phyloP scores from a whole-genome alignment of 2,329 filamentous ascomycete species.

The Phyllosticta citribraziliensis region DNA sequence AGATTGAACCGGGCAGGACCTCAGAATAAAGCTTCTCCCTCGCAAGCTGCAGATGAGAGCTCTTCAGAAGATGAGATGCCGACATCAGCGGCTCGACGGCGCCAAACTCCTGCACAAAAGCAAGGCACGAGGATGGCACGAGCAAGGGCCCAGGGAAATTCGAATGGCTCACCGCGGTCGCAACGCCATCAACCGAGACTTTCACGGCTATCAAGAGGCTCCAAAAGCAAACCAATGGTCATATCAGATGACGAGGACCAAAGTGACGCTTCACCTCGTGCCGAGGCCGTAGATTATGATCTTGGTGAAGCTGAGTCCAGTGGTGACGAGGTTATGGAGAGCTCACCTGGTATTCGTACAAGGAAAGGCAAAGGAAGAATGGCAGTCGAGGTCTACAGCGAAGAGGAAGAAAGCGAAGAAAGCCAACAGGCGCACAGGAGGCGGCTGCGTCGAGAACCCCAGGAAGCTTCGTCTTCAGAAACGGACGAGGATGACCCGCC shows the following conservation, averaged over 20 bases:
- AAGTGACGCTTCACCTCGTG: not conserved
- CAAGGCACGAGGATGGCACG: conserved; percentile 14
- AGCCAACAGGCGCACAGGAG: not conserved
- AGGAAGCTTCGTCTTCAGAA: not conserved
- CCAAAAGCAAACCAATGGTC: not conserved
- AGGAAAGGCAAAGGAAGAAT: not conserved
- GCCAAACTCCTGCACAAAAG: not conserved
- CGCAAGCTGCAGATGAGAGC: not conserved
- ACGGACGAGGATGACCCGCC: conserved; percentile 11
- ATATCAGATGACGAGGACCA: not conserved
- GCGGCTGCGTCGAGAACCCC: not conserved
- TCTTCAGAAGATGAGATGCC: not conserved
- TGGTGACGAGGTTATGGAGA: conserved; percentile 11
- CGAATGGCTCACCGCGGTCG: not conserved
- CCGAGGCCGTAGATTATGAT: not conserved
- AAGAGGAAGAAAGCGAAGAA: conserved; percentile 8
- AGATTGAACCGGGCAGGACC: not conserved
- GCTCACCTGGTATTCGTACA: conserved; percentile 1
- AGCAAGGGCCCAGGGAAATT: conserved; percentile 8
- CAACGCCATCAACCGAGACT: not conserved
- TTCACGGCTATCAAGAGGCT: not conserved
- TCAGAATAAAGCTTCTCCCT: not conserved
- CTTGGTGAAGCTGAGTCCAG: conserved; percentile 8
- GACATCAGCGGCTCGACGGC: not conserved
- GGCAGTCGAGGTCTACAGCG: not conserved